Base-by-base conservation (phyloP, 106 monocot genomes). In the Triglochin maritima region DNA sequence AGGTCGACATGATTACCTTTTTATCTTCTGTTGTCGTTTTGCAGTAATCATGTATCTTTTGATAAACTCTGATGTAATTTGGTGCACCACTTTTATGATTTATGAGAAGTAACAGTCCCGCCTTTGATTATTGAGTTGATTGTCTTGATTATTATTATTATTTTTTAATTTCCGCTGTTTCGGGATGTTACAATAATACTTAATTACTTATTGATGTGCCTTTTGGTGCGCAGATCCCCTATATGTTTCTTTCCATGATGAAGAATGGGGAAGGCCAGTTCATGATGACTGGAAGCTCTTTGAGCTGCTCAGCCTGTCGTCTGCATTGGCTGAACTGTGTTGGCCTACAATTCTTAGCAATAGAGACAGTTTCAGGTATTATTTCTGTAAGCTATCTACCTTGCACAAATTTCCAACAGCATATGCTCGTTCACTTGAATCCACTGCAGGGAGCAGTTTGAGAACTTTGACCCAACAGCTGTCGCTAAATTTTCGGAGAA, bases 401-500 rank as follows among this genome's bases (percentile, higher is more conserved):
- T 42, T 13, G 2, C 17, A 44, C 7, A 56, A 15, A 10, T 12
- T 13, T 67, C 4, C 10, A 4, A 57, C n/a, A 47, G n/a, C 9
- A 4, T 4, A 47, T 49, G 41, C 4, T 12, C 11, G 9, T 1
- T 65, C 4, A 5, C 15, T 47, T n/a, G 16, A 6, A 65, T 49
- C 47, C 14, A 9, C 14, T 4, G 5, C 78, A 89, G 89, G 75
- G 71, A 81, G 67, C 62, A 79, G 14, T 83, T 89, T 62, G 78
- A 78, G 49, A 71, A 83, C 58, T 89, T 85, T 56, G 65, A 83
- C 47, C 82, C 71, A 44, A 14, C 74, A 17, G 74, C 77, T 4
- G 76, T 88, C 46, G 70, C 85, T 54, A 72, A 80, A 60, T 72
- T 85, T 47, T 75, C 64, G 47, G 88, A 85, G 44, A 85, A 88